Evolutionary conservation across 2,329 filamentous ascomycete species (phyloP), one percentile per base, ranked within the genome.

Genomic region (Fusarium falciforme): DNA sequence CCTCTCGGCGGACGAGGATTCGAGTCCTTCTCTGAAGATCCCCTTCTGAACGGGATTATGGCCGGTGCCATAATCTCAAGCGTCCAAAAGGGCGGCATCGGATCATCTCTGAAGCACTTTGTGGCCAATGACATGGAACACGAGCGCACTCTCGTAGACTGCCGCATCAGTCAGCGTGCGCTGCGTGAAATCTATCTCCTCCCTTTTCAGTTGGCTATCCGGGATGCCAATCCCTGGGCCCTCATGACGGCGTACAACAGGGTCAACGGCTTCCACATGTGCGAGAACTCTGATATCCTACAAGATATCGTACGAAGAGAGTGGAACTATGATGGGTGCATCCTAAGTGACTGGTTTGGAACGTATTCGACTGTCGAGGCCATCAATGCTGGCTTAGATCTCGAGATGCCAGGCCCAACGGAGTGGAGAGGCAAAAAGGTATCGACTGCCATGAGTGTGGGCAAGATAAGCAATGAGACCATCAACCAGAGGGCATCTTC

Each of bases 101-200:
- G 87, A 73, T 88, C 89, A 5, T 87, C 87, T 3, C 83, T 89
- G 67, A 91, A 91, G 82, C 89, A 91, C 79, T 90, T 90, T 78
- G 86, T 90, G 20, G 89, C 87, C 80, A 91, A 91, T 72, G 89
- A 91, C 74, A 88, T 90, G 76, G 89, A 91, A 78, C 87, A 90
- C 75, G 86, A 85, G 79, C 84, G 89, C 17, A 88, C 88, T 80
- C 86, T 85, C 7, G 87, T 90, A 0, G 84, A 90, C 70, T 85
- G 84, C 66, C 86, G 12, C 2, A 25, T 25, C 7, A 57, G 29
- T 6, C 29, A 57, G 17, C 31, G 52, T 8, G 52, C 52, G 11
- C 16, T 57, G 5, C 52, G 29, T 9, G 52, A 36, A 17, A 25
- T 57, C 31, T 25, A 57, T 36, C 14, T 57, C 33, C 52, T 57